Percentiles rank a stretch among this genome's conserved stretches.
phyloP scores from a whole-genome alignment of 257 asterid genomes.

The Ocimum tenuiflorum region DNA sequence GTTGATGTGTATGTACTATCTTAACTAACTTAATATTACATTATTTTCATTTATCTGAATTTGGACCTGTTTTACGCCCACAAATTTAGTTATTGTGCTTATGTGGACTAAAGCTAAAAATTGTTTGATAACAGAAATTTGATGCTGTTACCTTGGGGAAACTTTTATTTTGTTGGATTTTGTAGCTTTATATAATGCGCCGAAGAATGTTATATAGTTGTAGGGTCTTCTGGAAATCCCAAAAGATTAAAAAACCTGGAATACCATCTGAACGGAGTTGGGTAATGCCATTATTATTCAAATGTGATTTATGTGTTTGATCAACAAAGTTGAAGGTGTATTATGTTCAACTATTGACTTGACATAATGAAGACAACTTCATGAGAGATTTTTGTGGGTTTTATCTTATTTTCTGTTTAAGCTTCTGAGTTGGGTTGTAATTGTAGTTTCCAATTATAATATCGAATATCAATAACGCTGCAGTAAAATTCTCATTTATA shows the following conservation, averaged over 20 bases:
- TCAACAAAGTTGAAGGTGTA: background rate
- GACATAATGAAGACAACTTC: too few relatives aligned
- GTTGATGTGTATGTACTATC: background rate
- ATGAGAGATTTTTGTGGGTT: too few relatives aligned
- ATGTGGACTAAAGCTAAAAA: background rate
- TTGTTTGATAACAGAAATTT: background rate
- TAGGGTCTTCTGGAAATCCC: background rate
- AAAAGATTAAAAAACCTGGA: background rate
- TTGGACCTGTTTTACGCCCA: background rate
- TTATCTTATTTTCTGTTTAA: background rate
- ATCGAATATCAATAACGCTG: constrained; percentile 2
- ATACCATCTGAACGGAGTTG: background rate
- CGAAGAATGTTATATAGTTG: background rate
- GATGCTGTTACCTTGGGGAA: background rate
- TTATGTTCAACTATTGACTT: too few relatives aligned
- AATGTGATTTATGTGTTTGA: constrained; percentile 1
- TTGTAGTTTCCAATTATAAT: constrained; percentile 4
- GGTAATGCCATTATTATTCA: background rate
- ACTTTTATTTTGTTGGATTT: background rate
- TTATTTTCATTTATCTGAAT: background rate
- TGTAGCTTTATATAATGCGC: too few relatives aligned
- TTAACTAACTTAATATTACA: background rate
- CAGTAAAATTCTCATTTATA: background rate
- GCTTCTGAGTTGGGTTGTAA: background rate
- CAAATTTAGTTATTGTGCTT: background rate